Conservation (phyloP, 225 moss, liverwort and hornwort genomes). For the Pseudisothecium myosuroides region DNA sequence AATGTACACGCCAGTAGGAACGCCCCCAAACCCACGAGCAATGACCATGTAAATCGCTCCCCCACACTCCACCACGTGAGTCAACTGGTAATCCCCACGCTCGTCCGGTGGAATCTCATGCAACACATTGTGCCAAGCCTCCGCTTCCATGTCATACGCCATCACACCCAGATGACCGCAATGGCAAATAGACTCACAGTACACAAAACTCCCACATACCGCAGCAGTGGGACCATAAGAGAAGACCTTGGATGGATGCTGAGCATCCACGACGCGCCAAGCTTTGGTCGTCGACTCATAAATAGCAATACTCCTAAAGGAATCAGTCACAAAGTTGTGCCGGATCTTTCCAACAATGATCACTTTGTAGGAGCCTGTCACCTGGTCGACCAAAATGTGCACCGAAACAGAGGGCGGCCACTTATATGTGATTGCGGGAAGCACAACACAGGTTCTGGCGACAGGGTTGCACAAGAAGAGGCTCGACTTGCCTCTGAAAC, state of each 20-base stretch:
- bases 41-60: conserved; percentile 43
- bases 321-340: conserved; percentile 32
- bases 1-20: conserved; percentile 16
- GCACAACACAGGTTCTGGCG: conserved; percentile 11
- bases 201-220: conserved; percentile 10
- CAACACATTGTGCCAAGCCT: conserved; percentile 19
- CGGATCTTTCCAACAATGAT: conserved; percentile 50
- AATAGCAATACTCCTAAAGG: conserved; percentile 27
- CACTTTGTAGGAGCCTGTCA: conserved; percentile 15
- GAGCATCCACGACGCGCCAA: conserved; percentile 34
- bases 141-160: conserved; percentile 18
- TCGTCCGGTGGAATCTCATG: conserved; percentile 21
- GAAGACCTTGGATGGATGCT: conserved; percentile 24
- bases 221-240: conserved; percentile 35
- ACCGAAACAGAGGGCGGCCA: conserved; percentile 39
- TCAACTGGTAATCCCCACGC: conserved; percentile 30
- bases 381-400: conserved; percentile 23
- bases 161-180: conserved; percentile 26
- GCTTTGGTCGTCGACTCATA: conserved; percentile 19
- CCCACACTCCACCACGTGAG: conserved; percentile 41
- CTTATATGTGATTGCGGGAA: conserved; percentile 42
- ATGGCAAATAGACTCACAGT: conserved; percentile 29
- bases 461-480: conserved; percentile 42
- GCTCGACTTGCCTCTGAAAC: conserved; percentile 23
- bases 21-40: conserved; percentile 32